Evolutionary conservation across 352 stramenopile species (phyloP), one percentile per base, ranked within the genome.

Genomic region (Phytophthora rubi): DNA sequence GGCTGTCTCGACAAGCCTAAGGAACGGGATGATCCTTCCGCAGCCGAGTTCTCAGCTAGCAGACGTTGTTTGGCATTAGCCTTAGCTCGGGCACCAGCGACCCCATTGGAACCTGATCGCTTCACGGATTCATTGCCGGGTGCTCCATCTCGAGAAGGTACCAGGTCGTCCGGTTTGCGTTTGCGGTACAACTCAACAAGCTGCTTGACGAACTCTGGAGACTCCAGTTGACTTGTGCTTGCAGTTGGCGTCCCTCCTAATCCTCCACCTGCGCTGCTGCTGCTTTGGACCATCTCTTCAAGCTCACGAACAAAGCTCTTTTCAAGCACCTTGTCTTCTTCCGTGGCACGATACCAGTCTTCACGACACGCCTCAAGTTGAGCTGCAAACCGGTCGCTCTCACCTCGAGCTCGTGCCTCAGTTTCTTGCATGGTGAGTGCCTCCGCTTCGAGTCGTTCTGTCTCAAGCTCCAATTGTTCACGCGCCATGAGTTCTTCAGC

Each of bases 171-270:
- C 0, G 55, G 58, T 18, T 90, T 91, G 30, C 86, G 83, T 54
- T 90, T 92, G 62, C 86, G 86, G 60, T 87, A 97, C 1, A 97
- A 68, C 28, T 93, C 85, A 4, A 88, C 44, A 44, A 97, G 69
- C 15, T 89, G 75, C 51, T 91, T 92, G 54, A 93, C 39, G 2
- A 91, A 53, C 18, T 97, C 91, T 13, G 80, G 72, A 2, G 83
- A 76, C 12, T 75, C 75, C 15, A 74, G 21, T 60, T 70, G 58
- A n/a, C 51, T 62, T 2, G 56, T 63, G 28, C 55, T 77, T 1
- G 74, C 70, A 4, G 65, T 68, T 15, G 74, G 73, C 28, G 73
- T 55, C 16, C 47, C 69, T 37, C 68, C 45, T 6, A 52, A 13
- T 30, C 45, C 45, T 16, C 45, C 56, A 26, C 21, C 47, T 4